A percentile compares a stretch with the other conserved stretches of the same genome.
Conservation (phyloP, 164 flowering plant genomes). For the Aristolochia fimbriata region DNA sequence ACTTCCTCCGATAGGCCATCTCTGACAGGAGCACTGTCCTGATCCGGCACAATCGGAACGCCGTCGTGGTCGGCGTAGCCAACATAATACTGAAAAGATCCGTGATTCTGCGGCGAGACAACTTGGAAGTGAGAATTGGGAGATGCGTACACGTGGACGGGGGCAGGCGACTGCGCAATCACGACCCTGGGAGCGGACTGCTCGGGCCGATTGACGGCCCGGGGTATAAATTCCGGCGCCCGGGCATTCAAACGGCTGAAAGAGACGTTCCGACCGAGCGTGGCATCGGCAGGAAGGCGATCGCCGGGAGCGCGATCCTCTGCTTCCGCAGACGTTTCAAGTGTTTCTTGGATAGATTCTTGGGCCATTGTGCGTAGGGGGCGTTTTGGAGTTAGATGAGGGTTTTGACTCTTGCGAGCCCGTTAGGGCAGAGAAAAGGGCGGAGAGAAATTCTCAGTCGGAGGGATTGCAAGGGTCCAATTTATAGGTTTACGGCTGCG, state of each 20-base stretch:
- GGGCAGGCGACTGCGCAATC: constrained; percentile 15
- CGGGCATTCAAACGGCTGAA: constrained; percentile 61
- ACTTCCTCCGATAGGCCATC: constrained; percentile 46
- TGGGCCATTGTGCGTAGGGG: constrained; percentile 10
- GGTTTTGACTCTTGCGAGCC: not conserved
- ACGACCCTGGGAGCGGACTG: constrained; percentile 15
- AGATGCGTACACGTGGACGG: constrained; percentile 28
- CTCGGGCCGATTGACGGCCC: constrained; percentile 14
- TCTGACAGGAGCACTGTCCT: constrained; percentile 21
- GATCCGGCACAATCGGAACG: constrained; percentile 10
- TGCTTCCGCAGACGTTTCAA: constrained; percentile 9
- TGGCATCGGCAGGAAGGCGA: constrained; percentile 20
- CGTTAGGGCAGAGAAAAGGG: constrained; percentile 5
- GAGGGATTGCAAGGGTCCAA: not conserved
- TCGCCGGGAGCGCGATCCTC: constrained; percentile 1
- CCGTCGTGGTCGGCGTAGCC: constrained; percentile 23
- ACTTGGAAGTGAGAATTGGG: constrained; percentile 25
- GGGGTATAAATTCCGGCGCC: constrained; percentile 78
- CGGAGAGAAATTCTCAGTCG: constrained; percentile 7
- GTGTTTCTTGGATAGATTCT: constrained; percentile 13
- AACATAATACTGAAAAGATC: constrained; percentile 16
- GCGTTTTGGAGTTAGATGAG: not conserved
- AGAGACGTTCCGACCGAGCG: constrained; percentile 34
- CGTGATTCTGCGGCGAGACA: constrained; percentile 19
- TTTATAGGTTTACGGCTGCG: constrained; percentile 1